Base-by-base conservation (phyloP, 768 basidiomycete species). In the Clitopilus passeckerianus region DNA sequence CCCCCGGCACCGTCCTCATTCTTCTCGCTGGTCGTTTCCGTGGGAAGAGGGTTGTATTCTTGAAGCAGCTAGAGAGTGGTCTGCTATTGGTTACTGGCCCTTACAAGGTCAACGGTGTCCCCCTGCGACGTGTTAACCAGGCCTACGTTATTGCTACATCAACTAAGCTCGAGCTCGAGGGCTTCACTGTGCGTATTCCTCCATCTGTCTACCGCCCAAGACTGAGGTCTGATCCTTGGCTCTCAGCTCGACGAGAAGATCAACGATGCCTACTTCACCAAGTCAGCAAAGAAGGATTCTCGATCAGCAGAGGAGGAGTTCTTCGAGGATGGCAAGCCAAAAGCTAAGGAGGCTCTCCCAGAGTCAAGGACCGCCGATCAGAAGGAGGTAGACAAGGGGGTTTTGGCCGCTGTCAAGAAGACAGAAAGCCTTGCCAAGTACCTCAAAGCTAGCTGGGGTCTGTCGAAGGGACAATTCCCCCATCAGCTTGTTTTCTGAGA, bases 111-210 rank as follows among this genome's bases (percentile, higher is more conserved):
- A 99, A 99, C 77, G 97, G 97, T 73, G 96, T 99, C 52, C 97
- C 97, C 67, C 84, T 99, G 74, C 86, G 95, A 74, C 87, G 97
- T 74, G 95, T 99, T 61, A 96, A 95, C 82, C 96, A 98, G 81
- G 94, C 97, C 58, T 99, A 99, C 73, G 94, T 95, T 63, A 98
- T 99, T 70, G 93, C 96, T 60, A 99, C 97, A 60, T 95, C 95
- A 59, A 98, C 97, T 66, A 93, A 89, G 78, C 76, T 98, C 66
- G 91, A 96, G 64, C 74, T 98, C 59, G 82, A 78, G 24, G 82
- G 78, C 59, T 78, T 91, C 73, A 84, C 84, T 80, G 94, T 93
- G 68, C 63, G 84, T 79, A 34, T 59, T 61, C 30, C 18, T 58
- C 53, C 50, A 46, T 24, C 34, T 12, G 10, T 34, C 16, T 22